Evolutionary conservation across 169 alveolate species (phyloP), one percentile per base, ranked within the genome.

Genomic region (Cryptosporidium sp.): DNA sequence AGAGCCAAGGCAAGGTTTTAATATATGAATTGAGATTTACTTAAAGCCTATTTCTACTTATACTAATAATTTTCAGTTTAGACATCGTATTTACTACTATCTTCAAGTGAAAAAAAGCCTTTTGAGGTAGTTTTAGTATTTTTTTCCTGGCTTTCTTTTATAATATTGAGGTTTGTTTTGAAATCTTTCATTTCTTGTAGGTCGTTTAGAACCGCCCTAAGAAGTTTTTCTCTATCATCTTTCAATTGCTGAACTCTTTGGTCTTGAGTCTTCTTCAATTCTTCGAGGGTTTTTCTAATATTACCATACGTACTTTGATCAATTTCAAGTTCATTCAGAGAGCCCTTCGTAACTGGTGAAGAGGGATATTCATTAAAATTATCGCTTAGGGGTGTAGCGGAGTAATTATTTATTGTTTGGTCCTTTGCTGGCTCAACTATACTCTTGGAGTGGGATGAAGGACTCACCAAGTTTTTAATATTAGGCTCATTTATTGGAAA

Each of bases 1-100:
- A 35, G 89, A 65, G 62, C 89, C 4, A 80, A 80, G 51, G 89
- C 89, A n/a, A 80, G 89, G 39, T 80, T 80, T 80, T 80, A 80
- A 62, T 80, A 65, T 65, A 33, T 29, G 31, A 31, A 65, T 29
- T 35, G 72, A 65, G 23, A 56, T 26, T 23, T 56, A 16, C 5
- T 56, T 26, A 56, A 14, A 2, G 29, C 72, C 48, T 6, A 65
- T 65, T 37, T 73, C 37, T 31, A 60, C 44, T 70, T 35, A 45
- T 29, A 23, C 39, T 37, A 23, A 29, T 70, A 14, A 29, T 70
- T 39, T 44, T 42, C 44, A 70, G 3, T 70, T 45, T 37, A 42
- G 5, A 45, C 7, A 3, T 44, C 65, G 44, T 65, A 65, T 31
- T 65, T 37, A 14, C 72, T 65, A 42, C 42, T 44, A 23, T 80